phyloP scores from a whole-genome alignment of 768 basidiomycete genomes.

The Termitomyces sp. region DNA sequence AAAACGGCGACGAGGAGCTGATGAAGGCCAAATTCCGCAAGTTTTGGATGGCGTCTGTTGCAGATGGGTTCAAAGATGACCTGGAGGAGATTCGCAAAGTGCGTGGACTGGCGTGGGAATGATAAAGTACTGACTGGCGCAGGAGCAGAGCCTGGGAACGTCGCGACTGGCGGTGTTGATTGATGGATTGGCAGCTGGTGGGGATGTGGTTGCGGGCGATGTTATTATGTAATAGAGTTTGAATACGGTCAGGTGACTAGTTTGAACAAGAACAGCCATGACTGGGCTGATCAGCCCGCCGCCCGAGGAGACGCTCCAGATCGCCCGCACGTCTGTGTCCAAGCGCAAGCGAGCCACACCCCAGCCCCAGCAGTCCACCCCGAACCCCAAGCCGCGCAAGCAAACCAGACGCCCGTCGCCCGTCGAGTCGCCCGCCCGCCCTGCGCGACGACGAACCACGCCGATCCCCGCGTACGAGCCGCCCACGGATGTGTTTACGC shows the following conservation, averaged over 20 bases:
- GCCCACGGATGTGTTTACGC: constrained; percentile 62
- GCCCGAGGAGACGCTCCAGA: constrained; percentile 47
- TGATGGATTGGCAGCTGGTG: constrained; percentile 76
- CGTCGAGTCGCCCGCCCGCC: background rate
- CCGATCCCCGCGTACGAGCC: constrained; percentile 62
- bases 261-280: background rate
- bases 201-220: constrained; percentile 52
- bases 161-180: constrained; percentile 71
- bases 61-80: constrained; percentile 79
- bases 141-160: constrained; percentile 63
- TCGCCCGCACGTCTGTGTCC: constrained; percentile 16
- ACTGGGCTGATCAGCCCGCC: constrained; percentile 46
- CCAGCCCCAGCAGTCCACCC: constrained; percentile 36
- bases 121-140: background rate
- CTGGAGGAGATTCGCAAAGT: constrained; percentile 83
- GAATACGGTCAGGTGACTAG: constrained; percentile 2
- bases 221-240: background rate
- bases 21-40: constrained; percentile 68
- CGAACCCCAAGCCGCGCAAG: constrained; percentile 61
- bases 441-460: constrained; percentile 37
- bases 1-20: constrained; percentile 30
- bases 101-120: background rate
- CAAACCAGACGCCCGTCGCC: constrained; percentile 13
- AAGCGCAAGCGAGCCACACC: constrained; percentile 35
- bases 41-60: constrained; percentile 85